Conservation (phyloP, 306 rosid genomes). For the barrel medic (Medicago truncatula) region MtrunA17r5.0-ANR NC_053043.1:16913501-16914000, state of each 20-base stretch:
- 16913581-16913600: constrained; percentile 46
- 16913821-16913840: constrained; percentile 52
- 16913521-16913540: constrained; percentile 32
- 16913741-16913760: constrained; percentile 52
- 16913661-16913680: constrained; percentile 42
- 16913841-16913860: constrained; percentile 51
- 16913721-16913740: constrained; percentile 43
- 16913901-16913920: constrained; percentile 45
- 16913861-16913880: constrained; percentile 55
- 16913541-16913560: constrained; percentile 45
- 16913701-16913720: constrained; percentile 62
- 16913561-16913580: constrained; percentile 55
- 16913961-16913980: constrained; percentile 37
- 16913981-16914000: constrained; percentile 17
- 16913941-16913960: constrained; percentile 46
- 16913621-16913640: constrained; percentile 57
- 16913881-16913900: constrained; percentile 52
- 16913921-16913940: constrained; percentile 63
- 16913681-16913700: constrained; percentile 38
- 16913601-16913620: constrained; percentile 45
- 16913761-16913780: constrained; percentile 53
- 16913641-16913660: constrained; percentile 53
- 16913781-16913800: constrained; percentile 57
- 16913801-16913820: constrained; percentile 57
- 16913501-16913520: constrained; percentile 50